A percentile compares a stretch with the other conserved stretches of the same genome.
phyloP scores from a whole-genome alignment of 495 filamentous ascomycete genomes.

The Lindgomyces ingoldianus region DNA sequence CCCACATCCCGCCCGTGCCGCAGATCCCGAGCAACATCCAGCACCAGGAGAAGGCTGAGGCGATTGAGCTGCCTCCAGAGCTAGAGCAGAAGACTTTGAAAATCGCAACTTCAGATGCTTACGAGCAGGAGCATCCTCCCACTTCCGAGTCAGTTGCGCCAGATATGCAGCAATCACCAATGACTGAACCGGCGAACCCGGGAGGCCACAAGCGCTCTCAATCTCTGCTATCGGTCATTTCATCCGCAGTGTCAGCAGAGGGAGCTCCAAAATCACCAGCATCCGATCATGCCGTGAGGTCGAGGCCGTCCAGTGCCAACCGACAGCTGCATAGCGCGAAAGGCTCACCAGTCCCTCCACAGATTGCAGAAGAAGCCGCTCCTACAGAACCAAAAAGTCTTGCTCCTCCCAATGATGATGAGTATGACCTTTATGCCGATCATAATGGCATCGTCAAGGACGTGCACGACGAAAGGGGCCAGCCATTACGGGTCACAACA shows the following conservation, averaged over 20 bases:
- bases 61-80: neutral
- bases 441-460: slow-evolving; percentile 36
- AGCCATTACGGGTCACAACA: slow-evolving; percentile 24
- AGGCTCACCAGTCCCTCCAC: neutral
- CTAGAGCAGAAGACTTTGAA: neutral
- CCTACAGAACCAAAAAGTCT: neutral
- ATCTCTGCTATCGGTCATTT: slow-evolving; percentile 32
- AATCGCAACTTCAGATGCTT: neutral
- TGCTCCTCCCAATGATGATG: slow-evolving; percentile 5
- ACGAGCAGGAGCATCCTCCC: neutral
- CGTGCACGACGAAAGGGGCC: slow-evolving; percentile 26
- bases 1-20: slow-evolving; percentile 15
- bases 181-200: neutral
- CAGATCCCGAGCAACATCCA: neutral
- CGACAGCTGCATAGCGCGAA: slow-evolving; percentile 8
- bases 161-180: neutral
- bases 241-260: slow-evolving; percentile 24
- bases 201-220: slow-evolving; percentile 17
- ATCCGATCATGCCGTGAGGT: slow-evolving; percentile 5
- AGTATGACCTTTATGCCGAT: slow-evolving; percentile 37
- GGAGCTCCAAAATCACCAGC: slow-evolving; percentile 17
- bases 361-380: slow-evolving; percentile 1
- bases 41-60: neutral
- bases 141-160: neutral
- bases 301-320: slow-evolving; percentile 16